A percentile compares a stretch with the other conserved stretches of the same genome.
phyloP scores from a whole-genome alignment of 2,329 filamentous ascomycete genomes.

The Fusarium sacchari region DNA sequence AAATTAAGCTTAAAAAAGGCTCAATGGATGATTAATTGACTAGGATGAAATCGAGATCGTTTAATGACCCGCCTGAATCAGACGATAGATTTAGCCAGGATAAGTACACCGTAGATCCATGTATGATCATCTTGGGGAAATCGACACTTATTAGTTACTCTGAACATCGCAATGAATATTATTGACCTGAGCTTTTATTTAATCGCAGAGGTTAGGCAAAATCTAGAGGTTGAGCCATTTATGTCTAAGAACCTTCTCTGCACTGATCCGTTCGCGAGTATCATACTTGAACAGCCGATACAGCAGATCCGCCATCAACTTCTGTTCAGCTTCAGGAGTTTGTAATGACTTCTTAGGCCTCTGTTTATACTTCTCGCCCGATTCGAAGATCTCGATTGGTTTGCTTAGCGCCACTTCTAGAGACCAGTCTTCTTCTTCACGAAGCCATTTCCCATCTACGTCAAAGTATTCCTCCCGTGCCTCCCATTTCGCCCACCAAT shows the following conservation, averaged over 20 bases:
- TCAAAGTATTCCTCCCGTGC: conserved; percentile 35
- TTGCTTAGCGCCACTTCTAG: conserved; percentile 17
- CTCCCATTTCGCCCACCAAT: conserved; percentile 47
- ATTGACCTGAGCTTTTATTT: too few species aligned
- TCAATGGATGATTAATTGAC: too few species aligned
- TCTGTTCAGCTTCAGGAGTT: conserved; percentile 28
- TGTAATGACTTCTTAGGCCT: background rate
- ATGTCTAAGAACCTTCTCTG: conserved; percentile 33
- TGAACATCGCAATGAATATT: too few species aligned
- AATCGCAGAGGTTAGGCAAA: too few species aligned
- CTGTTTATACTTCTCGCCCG: background rate
- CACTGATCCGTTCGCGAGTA: conserved; percentile 24
- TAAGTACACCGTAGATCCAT: too few species aligned
- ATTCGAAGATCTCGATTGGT: background rate
- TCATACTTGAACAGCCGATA: conserved; percentile 34
- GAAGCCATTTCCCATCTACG: conserved; percentile 20
- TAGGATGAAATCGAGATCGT: too few species aligned
- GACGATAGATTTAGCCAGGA: too few species aligned
- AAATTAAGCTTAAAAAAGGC: too few species aligned
- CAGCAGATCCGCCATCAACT: conserved; percentile 40
- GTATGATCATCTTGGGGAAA: too few species aligned
- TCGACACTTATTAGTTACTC: too few species aligned
- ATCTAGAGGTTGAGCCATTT: conserved; percentile 33
- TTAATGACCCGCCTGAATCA: too few species aligned
- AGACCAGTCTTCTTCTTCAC: background rate